Base-by-base conservation (phyloP, 345 rosid species). In the Euphorbia peplus region DNA sequence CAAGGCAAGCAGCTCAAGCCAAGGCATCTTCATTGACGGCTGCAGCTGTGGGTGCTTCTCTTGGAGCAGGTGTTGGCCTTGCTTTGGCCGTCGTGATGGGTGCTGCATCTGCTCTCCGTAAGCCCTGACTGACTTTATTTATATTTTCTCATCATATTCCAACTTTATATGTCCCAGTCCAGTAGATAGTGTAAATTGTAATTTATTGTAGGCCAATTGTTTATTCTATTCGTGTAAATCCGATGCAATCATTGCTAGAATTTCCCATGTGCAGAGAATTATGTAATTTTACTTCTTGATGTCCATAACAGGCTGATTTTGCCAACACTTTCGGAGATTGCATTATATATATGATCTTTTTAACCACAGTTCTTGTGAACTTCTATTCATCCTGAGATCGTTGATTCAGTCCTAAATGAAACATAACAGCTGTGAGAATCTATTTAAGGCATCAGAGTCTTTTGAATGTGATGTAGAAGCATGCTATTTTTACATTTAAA, bases 51-150 rank as follows among this genome's bases (percentile, higher is more conserved):
- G 98, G 98, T 19, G 98, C 98, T 73, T 91, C 96, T 25, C 71
- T 93, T n/a, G 98, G 99, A 66, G 97, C 99, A 8, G 96, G 95
- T 71, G 83, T 93, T 19, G 96, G 99, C 66, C 74, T 93, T 68
- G 91, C 88, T 58, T 76, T 93, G 82, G 99, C 98, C 35, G 84
- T 93, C 48, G 98, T 93, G 56, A 93, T 93, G 98, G 98, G 98
- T 41, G 97, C 97, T 0, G 96, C 93, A 54, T 93, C 98, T 32
- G 90, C 98, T 63, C 82, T 93, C 79, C 83, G 97, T 76, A 93
- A 93, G 73, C 98, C 97, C 26, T 90, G 85, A 84, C 63, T 56
- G 26, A 59, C 70, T 50, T 71, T 14, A 25, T 35, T 0, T 32
- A 5, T 32, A 3, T 50, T 19, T 37, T 60, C 12, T 14, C 7